These are phyloP conservation scores for Schwanniomyces occidentalis DNA, from an alignment of 805 yeast genomes.

Conservation along the genomic window DNA sequence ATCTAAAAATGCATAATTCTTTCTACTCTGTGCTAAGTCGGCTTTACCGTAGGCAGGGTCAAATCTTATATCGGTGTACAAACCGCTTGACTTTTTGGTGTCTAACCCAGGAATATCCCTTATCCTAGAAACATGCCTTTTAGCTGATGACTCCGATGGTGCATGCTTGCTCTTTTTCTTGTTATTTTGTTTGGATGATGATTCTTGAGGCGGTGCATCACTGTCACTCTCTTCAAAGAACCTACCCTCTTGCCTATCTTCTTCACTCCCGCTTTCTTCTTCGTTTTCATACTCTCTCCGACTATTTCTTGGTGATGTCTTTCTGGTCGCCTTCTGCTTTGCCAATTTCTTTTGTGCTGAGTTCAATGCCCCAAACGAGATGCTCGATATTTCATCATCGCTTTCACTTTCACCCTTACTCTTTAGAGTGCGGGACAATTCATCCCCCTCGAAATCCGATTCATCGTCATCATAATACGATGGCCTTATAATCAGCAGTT, in stretches of 20 bases:
- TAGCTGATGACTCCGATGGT: constrained; percentile 78
- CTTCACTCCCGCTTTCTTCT: constrained; percentile 16
- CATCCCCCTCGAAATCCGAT: constrained; percentile 2
- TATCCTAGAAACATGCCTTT: constrained; percentile 64
- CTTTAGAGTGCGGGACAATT: background rate
- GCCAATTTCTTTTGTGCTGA: constrained; percentile 56
- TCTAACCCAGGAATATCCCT: constrained; percentile 75
- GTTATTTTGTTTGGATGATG: constrained; percentile 9
- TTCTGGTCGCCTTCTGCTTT: constrained; percentile 16
- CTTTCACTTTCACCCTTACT: constrained; percentile 7
- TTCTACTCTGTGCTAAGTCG: constrained; percentile 63
- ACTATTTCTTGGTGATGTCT: constrained; percentile 2
- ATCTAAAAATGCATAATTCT: constrained; percentile 82
- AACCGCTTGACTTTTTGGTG: constrained; percentile 35
- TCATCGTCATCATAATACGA: constrained; percentile 19
- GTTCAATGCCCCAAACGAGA: constrained; percentile 68
- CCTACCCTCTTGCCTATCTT: constrained; percentile 14
- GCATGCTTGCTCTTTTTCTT: constrained; percentile 72
- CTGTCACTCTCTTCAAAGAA: constrained; percentile 3
- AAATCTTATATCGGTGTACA: constrained; percentile 83
- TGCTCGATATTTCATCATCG: constrained; percentile 50
- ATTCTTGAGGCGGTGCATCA: constrained; percentile 37
- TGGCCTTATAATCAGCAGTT: constrained; percentile 14
- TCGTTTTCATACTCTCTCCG: constrained; percentile 16
- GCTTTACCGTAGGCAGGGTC: constrained; percentile 89